Evolutionary conservation across 1,139 yeast genomes (phyloP).

Genomic region (Geotrichum carabidarum): DNA sequence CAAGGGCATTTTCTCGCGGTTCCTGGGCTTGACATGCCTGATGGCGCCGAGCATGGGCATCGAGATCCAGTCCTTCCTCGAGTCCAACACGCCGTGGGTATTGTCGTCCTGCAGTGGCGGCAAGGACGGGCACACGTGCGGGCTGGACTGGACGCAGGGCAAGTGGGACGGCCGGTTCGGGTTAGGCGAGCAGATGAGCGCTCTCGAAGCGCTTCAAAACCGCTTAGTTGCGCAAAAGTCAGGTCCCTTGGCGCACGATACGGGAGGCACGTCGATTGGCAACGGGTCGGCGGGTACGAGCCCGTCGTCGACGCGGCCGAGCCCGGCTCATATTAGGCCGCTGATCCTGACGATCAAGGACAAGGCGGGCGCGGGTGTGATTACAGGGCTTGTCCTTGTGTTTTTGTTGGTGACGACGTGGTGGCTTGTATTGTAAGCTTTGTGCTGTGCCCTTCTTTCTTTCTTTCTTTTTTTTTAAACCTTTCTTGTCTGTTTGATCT

Average conservation of each 20-base stretch:
- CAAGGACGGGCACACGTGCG: slow-evolving; percentile 83
- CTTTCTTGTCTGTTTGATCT: too few relatives aligned
- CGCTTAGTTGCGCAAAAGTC: slow-evolving; percentile 39
- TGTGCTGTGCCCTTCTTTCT: too few relatives aligned
- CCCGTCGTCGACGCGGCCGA: slow-evolving; percentile 10
- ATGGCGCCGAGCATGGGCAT: slow-evolving; percentile 13
- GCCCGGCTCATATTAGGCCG: neutral
- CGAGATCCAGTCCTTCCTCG: slow-evolving; percentile 47
- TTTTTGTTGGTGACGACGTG: slow-evolving; percentile 59
- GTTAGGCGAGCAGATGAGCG: slow-evolving; percentile 87
- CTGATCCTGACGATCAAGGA: slow-evolving; percentile 44
- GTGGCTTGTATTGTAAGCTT: slow-evolving; percentile 54
- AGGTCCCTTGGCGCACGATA: slow-evolving; percentile 41
- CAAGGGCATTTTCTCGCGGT: slow-evolving; percentile 74
- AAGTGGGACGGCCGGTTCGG: slow-evolving; percentile 80
- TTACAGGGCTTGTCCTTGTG: slow-evolving; percentile 66
- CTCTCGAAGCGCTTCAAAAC: slow-evolving; percentile 69
- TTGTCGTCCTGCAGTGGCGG: slow-evolving; percentile 85
- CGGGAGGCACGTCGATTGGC: slow-evolving; percentile 47
- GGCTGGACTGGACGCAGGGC: slow-evolving; percentile 61
- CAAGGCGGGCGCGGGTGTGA: slow-evolving; percentile 79
- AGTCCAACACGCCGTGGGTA: slow-evolving; percentile 69
- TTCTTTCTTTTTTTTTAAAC: too few relatives aligned
- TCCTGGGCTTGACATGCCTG: slow-evolving; percentile 51
- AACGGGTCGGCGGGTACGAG: slow-evolving; percentile 33